Base-by-base conservation (phyloP, 202 grass and related monocot species). In the Zizania palustris region DNA sequence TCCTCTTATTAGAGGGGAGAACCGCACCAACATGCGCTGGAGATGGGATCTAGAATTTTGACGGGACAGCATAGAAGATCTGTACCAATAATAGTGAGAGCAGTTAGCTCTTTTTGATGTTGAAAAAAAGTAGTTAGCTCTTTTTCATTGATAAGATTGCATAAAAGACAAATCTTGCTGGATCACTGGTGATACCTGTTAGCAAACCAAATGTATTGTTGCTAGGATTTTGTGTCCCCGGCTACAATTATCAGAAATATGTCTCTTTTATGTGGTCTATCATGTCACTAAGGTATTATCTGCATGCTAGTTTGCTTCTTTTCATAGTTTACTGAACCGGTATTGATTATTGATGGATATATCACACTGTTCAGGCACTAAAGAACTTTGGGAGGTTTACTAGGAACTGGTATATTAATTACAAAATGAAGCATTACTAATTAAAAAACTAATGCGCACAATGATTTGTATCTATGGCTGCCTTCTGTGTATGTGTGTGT, bases 331-430 rank as follows among this genome's bases (percentile, higher is more conserved):
- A 49, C 61, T 53, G 49, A 22, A 58, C 44, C 21, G 45, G 16
- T 72, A 63, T 77, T 63, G 74, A 80, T 50, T 40, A 53, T 73
- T 63, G 69, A 80, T 44, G 0, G 18, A 41, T 61, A 13, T n/a
- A 76, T 56, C 55, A 18, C 67, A 55, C 49, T 64, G 45, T 28
- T 48, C 42, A 39, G 46, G 49, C 65, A 54, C 50, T 60, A 55
- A 39, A 39, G 50, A 83, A 50, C 43, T 76, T 65, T 71, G 60
- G 72, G 46, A 39, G 20, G 41, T 53, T 38, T 45, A 16, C 16
- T 70, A 72, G 42, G 44, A 53, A 55, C 71, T 3, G 3, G 0
- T 39, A 41, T 16, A 65, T 45, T 54, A 41, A 57, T 78, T 61
- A 35, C 14, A 28, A 41, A 49, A 46, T 1, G 11, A 71, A 41